Evolutionary conservation across 2,329 filamentous ascomycete species (phyloP).

Genomic region (Ascomycota sp.): DNA sequence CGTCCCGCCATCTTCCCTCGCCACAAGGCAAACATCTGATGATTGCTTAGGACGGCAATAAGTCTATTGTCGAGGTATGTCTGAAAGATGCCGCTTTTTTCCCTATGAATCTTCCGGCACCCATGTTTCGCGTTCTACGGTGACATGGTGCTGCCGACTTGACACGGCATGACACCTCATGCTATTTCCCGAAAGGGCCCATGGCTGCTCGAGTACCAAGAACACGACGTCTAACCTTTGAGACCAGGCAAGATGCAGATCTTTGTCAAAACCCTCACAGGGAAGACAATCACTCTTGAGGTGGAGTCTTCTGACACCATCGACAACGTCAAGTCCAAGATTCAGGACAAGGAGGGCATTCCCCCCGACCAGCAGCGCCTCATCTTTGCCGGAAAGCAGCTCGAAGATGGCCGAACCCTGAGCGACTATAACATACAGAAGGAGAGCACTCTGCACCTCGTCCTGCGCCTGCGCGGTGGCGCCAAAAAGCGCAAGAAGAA

Average conservation of each 20-base stretch:
- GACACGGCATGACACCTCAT: too few relatives aligned
- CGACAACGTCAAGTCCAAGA: constrained; percentile 99
- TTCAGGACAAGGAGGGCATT: constrained; percentile 97
- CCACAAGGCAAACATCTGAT: constrained; percentile 24
- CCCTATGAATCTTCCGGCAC: neutral
- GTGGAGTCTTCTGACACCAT: constrained; percentile 99
- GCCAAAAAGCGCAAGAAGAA: constrained; percentile 99
- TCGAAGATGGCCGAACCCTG: constrained; percentile 96
- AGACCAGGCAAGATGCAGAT: constrained; percentile 51
- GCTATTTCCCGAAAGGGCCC: too few relatives aligned
- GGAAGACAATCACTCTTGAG: constrained; percentile 99
- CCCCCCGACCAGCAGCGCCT: constrained; percentile 97
- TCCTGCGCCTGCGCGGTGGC: constrained; percentile 94
- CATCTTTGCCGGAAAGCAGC: constrained; percentile 99
- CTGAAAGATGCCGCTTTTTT: constrained; percentile 26
- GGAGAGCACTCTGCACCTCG: constrained; percentile 95
- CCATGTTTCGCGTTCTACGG: neutral
- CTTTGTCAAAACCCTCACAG: constrained; percentile 79
- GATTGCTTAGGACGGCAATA: constrained; percentile 44
- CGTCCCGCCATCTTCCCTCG: constrained; percentile 6
- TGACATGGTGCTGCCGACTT: too few relatives aligned
- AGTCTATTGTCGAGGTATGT: constrained; percentile 41
- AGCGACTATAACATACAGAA: constrained; percentile 99
- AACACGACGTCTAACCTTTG: constrained; percentile 16
- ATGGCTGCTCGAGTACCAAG: too few relatives aligned